A percentile compares a stretch with the other conserved stretches of the same genome.
Conservation (phyloP, 805 yeast genomes). For the Schwanniomyces vanrijiae region DNA sequence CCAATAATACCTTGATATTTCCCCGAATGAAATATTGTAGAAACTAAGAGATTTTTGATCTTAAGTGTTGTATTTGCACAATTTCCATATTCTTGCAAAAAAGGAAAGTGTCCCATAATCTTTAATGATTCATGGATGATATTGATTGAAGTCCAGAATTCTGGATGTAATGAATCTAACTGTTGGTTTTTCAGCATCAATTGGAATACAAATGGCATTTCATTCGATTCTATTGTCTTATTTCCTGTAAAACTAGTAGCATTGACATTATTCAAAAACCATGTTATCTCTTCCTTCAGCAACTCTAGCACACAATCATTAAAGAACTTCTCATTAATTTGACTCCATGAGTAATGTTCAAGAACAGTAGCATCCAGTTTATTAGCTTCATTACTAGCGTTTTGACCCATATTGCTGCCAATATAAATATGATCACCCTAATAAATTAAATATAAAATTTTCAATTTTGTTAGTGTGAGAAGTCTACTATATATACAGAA, state of each 20-base stretch:
- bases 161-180: background rate
- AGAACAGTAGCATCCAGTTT: slow-evolving; percentile 2
- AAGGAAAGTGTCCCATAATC: slow-evolving; percentile 51
- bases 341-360: slow-evolving; percentile 18
- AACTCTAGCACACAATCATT: slow-evolving; percentile 14
- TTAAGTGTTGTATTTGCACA: slow-evolving; percentile 42
- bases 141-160: slow-evolving; percentile 10
- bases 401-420: slow-evolving; percentile 18
- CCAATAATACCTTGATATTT: slow-evolving; percentile 36
- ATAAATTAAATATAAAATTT: too few species aligned
- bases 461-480: background rate
- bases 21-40: slow-evolving; percentile 40
- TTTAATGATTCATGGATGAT: slow-evolving; percentile 41
- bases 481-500: background rate
- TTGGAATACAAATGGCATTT: slow-evolving; percentile 20
- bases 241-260: slow-evolving; percentile 14
- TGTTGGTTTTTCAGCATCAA: slow-evolving; percentile 10
- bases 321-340: slow-evolving; percentile 20
- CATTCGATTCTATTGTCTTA: slow-evolving; percentile 14
- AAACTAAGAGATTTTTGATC: slow-evolving; percentile 26
- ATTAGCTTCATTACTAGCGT: slow-evolving; percentile 7
- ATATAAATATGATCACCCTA: background rate
- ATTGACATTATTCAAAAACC: slow-evolving; percentile 15
- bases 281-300: slow-evolving; percentile 18
- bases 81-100: slow-evolving; percentile 32